phyloP scores from a whole-genome alignment of 2,329 filamentous ascomycete genomes.

The Triangularia setosa region DNA sequence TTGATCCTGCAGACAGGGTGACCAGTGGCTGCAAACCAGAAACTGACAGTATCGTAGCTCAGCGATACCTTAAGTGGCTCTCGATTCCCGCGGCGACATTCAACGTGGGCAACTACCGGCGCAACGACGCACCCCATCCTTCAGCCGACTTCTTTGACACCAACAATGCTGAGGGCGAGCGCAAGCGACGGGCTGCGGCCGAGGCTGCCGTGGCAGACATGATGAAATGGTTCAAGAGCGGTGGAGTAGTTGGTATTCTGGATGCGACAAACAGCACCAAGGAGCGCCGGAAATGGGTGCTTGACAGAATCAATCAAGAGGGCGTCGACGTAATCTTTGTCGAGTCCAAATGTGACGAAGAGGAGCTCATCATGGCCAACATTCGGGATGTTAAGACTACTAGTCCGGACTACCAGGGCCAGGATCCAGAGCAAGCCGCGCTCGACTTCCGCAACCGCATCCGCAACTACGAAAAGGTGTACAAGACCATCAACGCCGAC shows the following conservation, averaged over 20 bases:
- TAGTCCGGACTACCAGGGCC: conserved; percentile 88
- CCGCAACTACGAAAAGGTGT: conserved; percentile 94
- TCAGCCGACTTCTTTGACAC: conserved; percentile 94
- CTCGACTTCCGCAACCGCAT: conserved; percentile 92
- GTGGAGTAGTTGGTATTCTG: conserved; percentile 85
- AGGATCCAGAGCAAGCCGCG: conserved; percentile 88
- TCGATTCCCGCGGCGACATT: conserved; percentile 92
- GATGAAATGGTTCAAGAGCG: conserved; percentile 81
- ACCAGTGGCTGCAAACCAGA: not conserved
- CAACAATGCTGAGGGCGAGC: conserved; percentile 84
- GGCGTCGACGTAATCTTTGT: conserved; percentile 91
- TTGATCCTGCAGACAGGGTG: not conserved
- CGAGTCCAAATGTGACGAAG: conserved; percentile 94
- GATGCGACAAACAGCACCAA: conserved; percentile 98
- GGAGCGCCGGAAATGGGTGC: conserved; percentile 82
- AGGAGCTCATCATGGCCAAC: conserved; percentile 96
- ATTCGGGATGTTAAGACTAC: conserved; percentile 97
- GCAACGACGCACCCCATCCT: conserved; percentile 83
- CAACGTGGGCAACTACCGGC: conserved; percentile 95
- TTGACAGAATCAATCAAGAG: conserved; percentile 69
- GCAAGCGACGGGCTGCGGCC: conserved; percentile 79
- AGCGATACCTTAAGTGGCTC: conserved; percentile 94
- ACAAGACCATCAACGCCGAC: conserved; percentile 82
- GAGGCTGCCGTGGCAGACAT: conserved; percentile 92
- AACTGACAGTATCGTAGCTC: conserved; percentile 50